Evolutionary conservation across 2,329 filamentous ascomycete species (phyloP).

Genomic region (Clarireedia paspali): DNA sequence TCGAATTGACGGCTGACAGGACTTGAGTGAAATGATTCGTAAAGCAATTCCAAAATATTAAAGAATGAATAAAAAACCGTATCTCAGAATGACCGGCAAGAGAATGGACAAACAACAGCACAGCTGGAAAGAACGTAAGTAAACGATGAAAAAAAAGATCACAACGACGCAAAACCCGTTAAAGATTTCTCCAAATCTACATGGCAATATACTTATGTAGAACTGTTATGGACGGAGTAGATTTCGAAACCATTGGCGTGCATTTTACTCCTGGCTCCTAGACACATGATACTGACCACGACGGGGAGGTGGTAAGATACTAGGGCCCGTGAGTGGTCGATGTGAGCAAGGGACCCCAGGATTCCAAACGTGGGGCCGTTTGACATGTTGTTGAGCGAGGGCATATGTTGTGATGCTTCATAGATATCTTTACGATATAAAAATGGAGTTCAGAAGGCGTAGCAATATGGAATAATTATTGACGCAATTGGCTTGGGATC

Average conservation of each 20-base stretch:
- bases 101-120: not conserved
- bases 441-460: not conserved
- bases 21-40: not conserved
- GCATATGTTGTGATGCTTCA: not conserved
- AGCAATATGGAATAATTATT: not conserved
- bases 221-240: not conserved
- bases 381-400: not conserved
- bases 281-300: not conserved
- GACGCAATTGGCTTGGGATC: too few species aligned
- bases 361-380: conserved; percentile 2
- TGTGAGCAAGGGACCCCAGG: not conserved
- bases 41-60: not conserved
- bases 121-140: not conserved
- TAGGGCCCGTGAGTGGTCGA: not conserved
- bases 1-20: too few species aligned
- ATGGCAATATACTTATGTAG: not conserved
- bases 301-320: not conserved
- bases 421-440: not conserved
- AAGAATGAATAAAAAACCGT: not conserved
- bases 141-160: not conserved
- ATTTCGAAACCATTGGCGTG: not conserved
- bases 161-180: not conserved
- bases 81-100: not conserved
- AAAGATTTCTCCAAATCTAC: not conserved
- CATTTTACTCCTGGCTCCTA: not conserved